phyloP scores from a whole-genome alignment of 495 filamentous ascomycete species.

The Lepraria neglecta region DNA sequence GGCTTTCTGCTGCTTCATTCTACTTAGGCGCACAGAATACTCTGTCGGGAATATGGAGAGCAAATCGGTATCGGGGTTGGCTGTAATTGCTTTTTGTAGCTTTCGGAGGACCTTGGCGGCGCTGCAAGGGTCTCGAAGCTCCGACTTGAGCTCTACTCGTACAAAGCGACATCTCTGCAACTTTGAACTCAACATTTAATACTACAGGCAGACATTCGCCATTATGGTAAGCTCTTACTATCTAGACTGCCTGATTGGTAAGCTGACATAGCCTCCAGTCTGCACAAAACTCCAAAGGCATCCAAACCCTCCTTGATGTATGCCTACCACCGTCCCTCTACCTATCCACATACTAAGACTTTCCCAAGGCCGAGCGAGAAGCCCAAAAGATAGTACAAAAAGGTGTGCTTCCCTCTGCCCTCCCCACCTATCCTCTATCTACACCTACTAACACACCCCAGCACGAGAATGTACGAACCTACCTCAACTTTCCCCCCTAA shows the following conservation, averaged over 20 bases:
- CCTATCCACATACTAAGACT: conserved; percentile 27
- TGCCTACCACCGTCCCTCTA: conserved; percentile 30
- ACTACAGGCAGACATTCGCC: conserved; percentile 8
- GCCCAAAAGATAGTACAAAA: conserved; percentile 98
- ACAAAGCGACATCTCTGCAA: neutral
- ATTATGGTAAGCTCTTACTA: conserved; percentile 8
- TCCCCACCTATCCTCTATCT: conserved; percentile 3
- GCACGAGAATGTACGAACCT: conserved; percentile 63
- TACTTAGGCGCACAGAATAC: too few species aligned
- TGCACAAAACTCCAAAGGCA: conserved; percentile 95
- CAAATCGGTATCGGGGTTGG: too few species aligned
- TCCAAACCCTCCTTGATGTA: conserved; percentile 98
- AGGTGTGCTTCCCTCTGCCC: conserved; percentile 53
- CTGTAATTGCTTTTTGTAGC: too few species aligned
- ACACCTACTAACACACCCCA: conserved; percentile 38
- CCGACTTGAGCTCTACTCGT: conserved; percentile 10
- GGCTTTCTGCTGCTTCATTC: too few species aligned
- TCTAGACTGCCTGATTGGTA: neutral
- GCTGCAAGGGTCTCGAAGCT: conserved; percentile 13
- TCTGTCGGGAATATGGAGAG: too few species aligned
- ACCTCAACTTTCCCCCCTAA: conserved; percentile 3
- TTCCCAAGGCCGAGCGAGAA: conserved; percentile 82
- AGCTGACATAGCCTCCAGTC: conserved; percentile 49
- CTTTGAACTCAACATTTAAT: neutral
- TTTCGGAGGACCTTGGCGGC: neutral